These are phyloP conservation scores for Suhomyces sp. DNA, from an alignment of 805 yeast genomes.

Conservation along the genomic window DNA sequence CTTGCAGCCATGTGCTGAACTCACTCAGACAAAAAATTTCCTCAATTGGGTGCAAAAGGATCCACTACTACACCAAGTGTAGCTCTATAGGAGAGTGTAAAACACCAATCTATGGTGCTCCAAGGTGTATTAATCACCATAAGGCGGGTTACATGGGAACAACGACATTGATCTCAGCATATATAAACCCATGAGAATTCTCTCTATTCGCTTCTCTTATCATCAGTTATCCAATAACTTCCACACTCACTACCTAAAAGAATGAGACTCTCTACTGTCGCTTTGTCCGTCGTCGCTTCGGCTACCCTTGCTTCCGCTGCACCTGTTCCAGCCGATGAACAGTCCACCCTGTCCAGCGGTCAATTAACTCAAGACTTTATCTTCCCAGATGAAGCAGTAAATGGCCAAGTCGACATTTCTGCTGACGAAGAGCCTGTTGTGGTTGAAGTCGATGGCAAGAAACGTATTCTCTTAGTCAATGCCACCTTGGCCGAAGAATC, in stretches of 20 bases:
- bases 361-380: slow-evolving; percentile 1
- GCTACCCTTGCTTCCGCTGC: slow-evolving; percentile 8
- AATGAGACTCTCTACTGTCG: slow-evolving; percentile 12
- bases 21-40: slow-evolving; percentile 1
- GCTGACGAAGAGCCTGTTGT: slow-evolving; percentile 10
- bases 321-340: slow-evolving; percentile 4
- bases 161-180: not conserved
- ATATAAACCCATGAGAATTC: not conserved
- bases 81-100: not conserved
- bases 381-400: slow-evolving; percentile 14
- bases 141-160: not conserved
- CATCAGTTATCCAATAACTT: not conserved
- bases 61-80: not conserved
- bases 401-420: slow-evolving; percentile 5
- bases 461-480: slow-evolving; percentile 11
- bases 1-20: not conserved
- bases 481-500: slow-evolving; percentile 11
- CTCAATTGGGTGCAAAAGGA: slow-evolving; percentile 2
- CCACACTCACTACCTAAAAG: not conserved
- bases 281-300: slow-evolving; percentile 5
- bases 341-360: not conserved
- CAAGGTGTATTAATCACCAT: not conserved
- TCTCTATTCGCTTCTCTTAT: not conserved
- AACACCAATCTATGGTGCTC: not conserved
- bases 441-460: slow-evolving; percentile 10